Evolutionary conservation across 208 protist genomes (phyloP), one percentile per base, ranked within the genome.

Genomic region (Borovskyia barvae): DNA sequence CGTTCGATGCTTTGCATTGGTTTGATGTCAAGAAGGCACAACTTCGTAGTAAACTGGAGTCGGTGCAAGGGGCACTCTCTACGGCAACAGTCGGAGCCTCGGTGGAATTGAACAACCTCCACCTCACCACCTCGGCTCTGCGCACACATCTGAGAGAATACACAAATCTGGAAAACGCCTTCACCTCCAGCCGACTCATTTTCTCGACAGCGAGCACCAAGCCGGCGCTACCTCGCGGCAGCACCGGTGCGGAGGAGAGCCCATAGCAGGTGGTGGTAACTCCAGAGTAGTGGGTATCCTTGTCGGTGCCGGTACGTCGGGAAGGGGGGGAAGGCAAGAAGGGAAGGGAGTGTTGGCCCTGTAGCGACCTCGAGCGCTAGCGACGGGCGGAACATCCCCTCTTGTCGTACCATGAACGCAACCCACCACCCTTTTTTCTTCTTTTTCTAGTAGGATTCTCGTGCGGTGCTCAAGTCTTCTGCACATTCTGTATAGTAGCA

Each of bases 1-100:
- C 61, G 5, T 99, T 98, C 65, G 97, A 97, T 42, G 80, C 90
- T 19, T 84, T 99, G 30, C 97, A 99, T 73, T 99, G 97, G 97
- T 99, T 97, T 60, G 82, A 97, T 22, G 64, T 69, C 62, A 85
- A 82, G 29, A 50, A 39, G 22, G 46, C 37, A 29, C 62, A 74
- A n/a, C 41, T 49, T 37, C 61, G 50, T 11, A 26, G 49, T 20
- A 35, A 14, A 29, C 46, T 62, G 28, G 53, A 56, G 63, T 36
- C 36, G 15, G 53, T 70, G 54, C 52, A 69, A 9, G 32, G 29
- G 3, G 36, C 53, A 36, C 51, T 54, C 20, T 24, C 42, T 8
- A 53, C 29, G 1, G 47, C 43, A 51, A 62, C 49, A 41, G 32
- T 39, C 36, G 60, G 52, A 12, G 35, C 20, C 25, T 68, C 51